Conservation (phyloP, 768 basidiomycete species). For the Agrocybe pediades region DNA sequence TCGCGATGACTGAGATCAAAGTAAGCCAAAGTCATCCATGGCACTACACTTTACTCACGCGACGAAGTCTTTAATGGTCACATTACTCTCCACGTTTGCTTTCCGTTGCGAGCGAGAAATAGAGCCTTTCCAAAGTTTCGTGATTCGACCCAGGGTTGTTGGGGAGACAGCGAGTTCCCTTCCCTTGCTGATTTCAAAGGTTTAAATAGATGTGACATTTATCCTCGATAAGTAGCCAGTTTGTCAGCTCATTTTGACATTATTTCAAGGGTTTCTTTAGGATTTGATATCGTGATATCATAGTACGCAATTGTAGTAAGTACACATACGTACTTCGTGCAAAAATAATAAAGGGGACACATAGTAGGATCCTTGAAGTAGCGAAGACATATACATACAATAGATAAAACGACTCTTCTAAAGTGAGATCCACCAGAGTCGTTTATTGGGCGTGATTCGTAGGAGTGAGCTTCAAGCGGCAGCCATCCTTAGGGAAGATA, state of each 20-base stretch:
- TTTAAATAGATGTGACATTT: slow-evolving; percentile 17
- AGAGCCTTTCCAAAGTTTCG: slow-evolving; percentile 67
- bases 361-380: no score
- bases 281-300: no score
- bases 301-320: no score
- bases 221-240: not conserved
- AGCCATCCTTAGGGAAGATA: slow-evolving; percentile 94
- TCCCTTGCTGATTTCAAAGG: slow-evolving; percentile 49
- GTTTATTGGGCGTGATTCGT: slow-evolving; percentile 33
- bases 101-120: slow-evolving; percentile 54
- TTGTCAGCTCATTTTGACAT: no score
- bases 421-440: not conserved
- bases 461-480: slow-evolving; percentile 76
- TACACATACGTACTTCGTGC: no score
- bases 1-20: slow-evolving; percentile 63
- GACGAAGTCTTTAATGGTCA: slow-evolving; percentile 40
- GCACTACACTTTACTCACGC: not conserved
- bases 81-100: slow-evolving; percentile 55
- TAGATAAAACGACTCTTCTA: not conserved
- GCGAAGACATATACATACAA: not conserved
- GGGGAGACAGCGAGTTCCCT: slow-evolving; percentile 57
- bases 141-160: slow-evolving; percentile 58
- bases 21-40: slow-evolving; percentile 27
- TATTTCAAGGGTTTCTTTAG: no score
- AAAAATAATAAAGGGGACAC: no score